Base-by-base conservation (phyloP, 1,284 basidiomycete species). In the Puccinia novopanici region DNA sequence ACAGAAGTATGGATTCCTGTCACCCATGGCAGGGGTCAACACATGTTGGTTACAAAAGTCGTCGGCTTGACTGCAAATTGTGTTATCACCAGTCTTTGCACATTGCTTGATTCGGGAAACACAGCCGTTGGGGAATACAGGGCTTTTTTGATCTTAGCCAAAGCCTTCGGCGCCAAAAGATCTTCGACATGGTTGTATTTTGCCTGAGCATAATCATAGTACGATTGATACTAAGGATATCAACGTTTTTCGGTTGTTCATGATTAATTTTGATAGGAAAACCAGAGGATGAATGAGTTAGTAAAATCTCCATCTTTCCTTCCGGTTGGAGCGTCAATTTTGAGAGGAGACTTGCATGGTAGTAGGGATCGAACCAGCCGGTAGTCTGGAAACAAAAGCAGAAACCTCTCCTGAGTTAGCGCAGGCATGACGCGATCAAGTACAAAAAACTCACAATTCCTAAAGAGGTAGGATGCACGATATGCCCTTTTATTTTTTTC, bases 1-100 rank as follows among this genome's bases (percentile, higher is more conserved):
- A 80, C 79, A 74, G 72, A 30, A 80, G 70, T 80, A 80, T 17
- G 59, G 71, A 68, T 80, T 75, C 42, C 63, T 70, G 34, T 57
- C 45, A 19, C 72, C 72, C n/a, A 75, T 48, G 34, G 63, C 55
- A 6, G 72, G 79, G 37, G 15, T 57, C 17, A 63, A 55, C 27
- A 75, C 71, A 22, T 68, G 40, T 52, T 27, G 70, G 6, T 34
- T 67, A 24, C 79, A 80, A 37, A 75, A 74, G 22, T 42, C 24
- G 42, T 80, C 79, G 40, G 79, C 79, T 19, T 52, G 19, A n/a
- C 42, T 48, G 42, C 79, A 80, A 67, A 73, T 55, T 22, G 57
- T 63, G 52, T 40, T 63, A 34, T 75, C 50, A n/a, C 61, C 79
- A 57, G 45, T 40, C 27, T n/a, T 45, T 24, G 70, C 70, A 27